These are phyloP conservation scores for Aspergillus fischeri DNA, from an alignment of 2,329 filamentous ascomycete genomes.

Conservation along the genomic window DNA sequence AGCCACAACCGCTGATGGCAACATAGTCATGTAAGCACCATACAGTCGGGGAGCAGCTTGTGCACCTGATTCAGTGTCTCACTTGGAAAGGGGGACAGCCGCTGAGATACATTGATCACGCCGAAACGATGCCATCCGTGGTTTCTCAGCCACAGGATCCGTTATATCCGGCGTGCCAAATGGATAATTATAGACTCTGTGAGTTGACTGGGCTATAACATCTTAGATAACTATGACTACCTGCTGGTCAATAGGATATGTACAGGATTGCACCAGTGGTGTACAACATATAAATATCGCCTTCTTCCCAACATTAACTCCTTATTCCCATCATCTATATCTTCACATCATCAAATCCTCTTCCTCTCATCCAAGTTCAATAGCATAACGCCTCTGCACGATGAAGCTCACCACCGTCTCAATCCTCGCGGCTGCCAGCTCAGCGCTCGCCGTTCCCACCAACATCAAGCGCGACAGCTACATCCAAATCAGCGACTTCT, in stretches of 20 bases:
- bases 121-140: neutral
- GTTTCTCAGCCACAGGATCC: neutral
- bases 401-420: neutral
- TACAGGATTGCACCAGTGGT: neutral
- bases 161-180: neutral
- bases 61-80: neutral
- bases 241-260: neutral
- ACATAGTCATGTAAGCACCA: neutral
- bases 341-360: neutral
- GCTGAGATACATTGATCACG: neutral
- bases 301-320: neutral
- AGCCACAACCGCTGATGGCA: neutral
- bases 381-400: neutral
- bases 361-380: neutral
- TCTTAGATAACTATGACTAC: neutral
- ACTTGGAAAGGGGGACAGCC: neutral
- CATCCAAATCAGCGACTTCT: constrained; percentile 14
- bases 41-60: neutral
- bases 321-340: neutral
- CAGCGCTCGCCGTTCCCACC: neutral
- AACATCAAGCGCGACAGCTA: neutral
- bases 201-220: too few species aligned
- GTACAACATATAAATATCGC: neutral
- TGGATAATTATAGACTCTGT: neutral
- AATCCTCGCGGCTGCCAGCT: neutral